Evolutionary conservation across 2,329 filamentous ascomycete species (phyloP), one percentile per base, ranked within the genome.

Genomic region (Neofusicoccum parvum): DNA sequence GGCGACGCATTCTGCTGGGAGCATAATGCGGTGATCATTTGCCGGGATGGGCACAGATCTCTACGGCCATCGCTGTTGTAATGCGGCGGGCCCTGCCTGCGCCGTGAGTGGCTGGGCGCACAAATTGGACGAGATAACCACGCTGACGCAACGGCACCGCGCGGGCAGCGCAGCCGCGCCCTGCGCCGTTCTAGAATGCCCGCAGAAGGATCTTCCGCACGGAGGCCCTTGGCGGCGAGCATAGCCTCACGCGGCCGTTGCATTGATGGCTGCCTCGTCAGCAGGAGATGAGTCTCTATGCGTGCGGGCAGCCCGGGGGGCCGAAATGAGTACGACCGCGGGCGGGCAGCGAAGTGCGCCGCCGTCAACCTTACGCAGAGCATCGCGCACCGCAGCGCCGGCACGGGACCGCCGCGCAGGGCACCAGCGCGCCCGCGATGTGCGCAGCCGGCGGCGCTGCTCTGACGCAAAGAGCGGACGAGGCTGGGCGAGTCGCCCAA

Each of bases 21-120:
- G 76, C 77, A 79, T 78, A 77, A 79, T 80, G 77, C 76, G 73
- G 76, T 80, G 78, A 76, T 78, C 76, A 77, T 73, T 75, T 72
- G 73, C 76, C 73, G 70, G 76, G 69, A 73, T 74, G 71, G 74
- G 74, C 73, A 72, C 64, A 72, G 76, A 78, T 78, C 73, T 76
- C 70, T 73, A 72, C 70, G 72, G 75, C 69, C 70, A 72, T 72
- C 70, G 71, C 72, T 64, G 70, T 69, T 70, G 71, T 72, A 76
- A 77, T 78, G 75, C 75, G 72, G 68, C 67, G 66, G 67, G 72
- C 72, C 73, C 73, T 71, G 74, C 73, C 48, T 20, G 73, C 72
- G 72, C 72, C 70, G 67, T 78, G 74, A 79, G 74, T 79, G 77
- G 77, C 75, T 77, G 73, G 72, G 70, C 69, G 70, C 66, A 68